Percentiles rank a stretch among this genome's conserved stretches.
Evolutionary conservation across 306 rosid species (phyloP).

Genomic region (Quercus suber): DNA sequence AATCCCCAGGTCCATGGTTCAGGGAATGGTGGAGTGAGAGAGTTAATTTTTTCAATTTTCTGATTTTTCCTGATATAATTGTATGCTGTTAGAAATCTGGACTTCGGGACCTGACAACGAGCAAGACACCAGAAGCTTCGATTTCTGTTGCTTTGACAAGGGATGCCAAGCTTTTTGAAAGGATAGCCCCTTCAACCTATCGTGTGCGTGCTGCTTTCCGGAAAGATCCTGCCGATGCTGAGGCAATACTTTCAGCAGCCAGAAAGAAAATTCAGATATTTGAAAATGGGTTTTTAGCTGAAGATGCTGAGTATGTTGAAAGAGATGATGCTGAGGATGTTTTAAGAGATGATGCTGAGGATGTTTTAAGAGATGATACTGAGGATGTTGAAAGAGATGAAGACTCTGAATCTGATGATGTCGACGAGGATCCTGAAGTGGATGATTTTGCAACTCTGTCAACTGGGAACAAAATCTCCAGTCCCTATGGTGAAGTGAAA

Average conservation of each 20-base stretch:
- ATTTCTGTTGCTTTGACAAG: slow-evolving; percentile 99
- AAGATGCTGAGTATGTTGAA: slow-evolving; percentile 86
- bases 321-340: slow-evolving; percentile 10
- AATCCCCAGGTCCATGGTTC: not conserved
- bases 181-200: slow-evolving; percentile 98
- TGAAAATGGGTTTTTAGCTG: slow-evolving; percentile 88
- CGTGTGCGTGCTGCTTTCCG: slow-evolving; percentile 88
- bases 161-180: slow-evolving; percentile 96
- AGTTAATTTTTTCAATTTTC: not conserved
- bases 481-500: slow-evolving; percentile 41
- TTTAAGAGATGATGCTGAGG: not conserved
- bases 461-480: slow-evolving; percentile 43
- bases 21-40: not conserved
- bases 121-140: slow-evolving; percentile 99
- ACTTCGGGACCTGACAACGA: slow-evolving; percentile 94
- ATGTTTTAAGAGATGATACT: slow-evolving; percentile 53
- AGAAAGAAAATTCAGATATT: slow-evolving; percentile 93
- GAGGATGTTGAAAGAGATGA: slow-evolving; percentile 28
- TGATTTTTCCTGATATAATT: slow-evolving; percentile 15
- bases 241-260: slow-evolving; percentile 79
- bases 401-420: too few relatives aligned
- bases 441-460: slow-evolving; percentile 70
- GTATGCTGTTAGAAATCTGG: slow-evolving; percentile 77
- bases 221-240: slow-evolving; percentile 93
- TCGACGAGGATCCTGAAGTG: slow-evolving; percentile 47